Conservation (phyloP, 2,329 filamentous ascomycete species). For the Pyricularia grisea region DNA sequence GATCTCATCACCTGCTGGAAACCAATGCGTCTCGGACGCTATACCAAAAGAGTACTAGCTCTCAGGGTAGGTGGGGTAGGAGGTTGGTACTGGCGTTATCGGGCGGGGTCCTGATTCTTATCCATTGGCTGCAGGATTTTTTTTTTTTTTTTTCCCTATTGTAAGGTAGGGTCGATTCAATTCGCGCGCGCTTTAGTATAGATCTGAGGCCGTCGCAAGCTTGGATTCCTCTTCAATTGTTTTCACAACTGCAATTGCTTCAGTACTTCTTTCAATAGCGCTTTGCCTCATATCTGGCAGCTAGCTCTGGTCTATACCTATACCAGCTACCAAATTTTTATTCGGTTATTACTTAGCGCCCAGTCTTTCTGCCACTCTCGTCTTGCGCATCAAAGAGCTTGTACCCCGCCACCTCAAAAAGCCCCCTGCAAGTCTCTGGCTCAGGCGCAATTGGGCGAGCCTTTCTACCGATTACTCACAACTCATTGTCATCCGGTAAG, state of each 20-base stretch:
- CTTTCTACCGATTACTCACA: constrained; percentile 1
- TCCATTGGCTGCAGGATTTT: constrained; percentile 4
- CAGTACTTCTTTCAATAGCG: neutral
- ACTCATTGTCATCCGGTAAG: neutral
- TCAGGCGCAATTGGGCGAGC: neutral
- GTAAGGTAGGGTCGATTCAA: neutral
- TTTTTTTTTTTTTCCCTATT: neutral
- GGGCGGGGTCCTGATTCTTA: neutral
- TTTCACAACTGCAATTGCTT: neutral
- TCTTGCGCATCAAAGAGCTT: neutral
- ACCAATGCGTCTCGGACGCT: neutral
- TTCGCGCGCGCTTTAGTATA: constrained; percentile 1
- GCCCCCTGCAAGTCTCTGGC: neutral
- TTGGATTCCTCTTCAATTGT: neutral
- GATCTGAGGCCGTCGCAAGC: neutral
- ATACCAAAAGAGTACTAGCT: neutral
- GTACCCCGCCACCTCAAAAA: constrained; percentile 1
- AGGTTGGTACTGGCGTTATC: constrained; percentile 1
- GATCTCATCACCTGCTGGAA: neutral
- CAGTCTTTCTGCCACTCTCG: neutral
- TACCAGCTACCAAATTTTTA: neutral
- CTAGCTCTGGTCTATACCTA: neutral
- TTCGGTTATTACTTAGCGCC: neutral
- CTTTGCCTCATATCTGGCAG: neutral
- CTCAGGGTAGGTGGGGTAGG: neutral